Base-by-base conservation (phyloP, 257 asterid genomes). In the Fraxinus anomala region DNA sequence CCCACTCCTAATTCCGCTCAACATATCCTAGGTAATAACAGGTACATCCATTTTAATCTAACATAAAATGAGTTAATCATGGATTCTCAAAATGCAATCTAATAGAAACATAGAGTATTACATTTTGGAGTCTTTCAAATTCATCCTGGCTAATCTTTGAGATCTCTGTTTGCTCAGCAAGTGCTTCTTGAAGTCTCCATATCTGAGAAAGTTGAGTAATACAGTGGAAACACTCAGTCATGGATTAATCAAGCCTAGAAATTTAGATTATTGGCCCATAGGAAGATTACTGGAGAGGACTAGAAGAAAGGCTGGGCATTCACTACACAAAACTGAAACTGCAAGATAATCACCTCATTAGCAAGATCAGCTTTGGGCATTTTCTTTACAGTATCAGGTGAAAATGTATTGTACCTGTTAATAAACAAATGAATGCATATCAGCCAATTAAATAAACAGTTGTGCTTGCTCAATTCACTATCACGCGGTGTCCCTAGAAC, bases 281-380 rank as follows among this genome's bases (percentile, higher is more conserved):
- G 11, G 21, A n/a, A 12, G 72, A 47, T 33, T 63, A 51, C 23
- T 73, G 44, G 36, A 24, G 13, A 70, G 21, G 73, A 31, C 31
- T 9, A 47, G 2, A 1, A 37, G 44, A 39, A 23, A 42, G 73
- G 63, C 23, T 7, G 49, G 21, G 79, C 28, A 42, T 11, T 61
- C 28, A 72, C 34, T 21, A 30, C 16, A 1, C 36, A 51, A 61
- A 63, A 1, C 30, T 40, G 33, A 28, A 78, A 69, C 51, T 63
- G 61, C 34, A 33, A 72, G 70, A 75, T 39, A 28, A 72, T 85
- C 80, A 92, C 97, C 99, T 95, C 98, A 28, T 90, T 87, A 44
- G 92, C 93, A 56, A 95, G 96, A 82, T 93, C 92, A 39, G 90
- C 86, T 81, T 89, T 95, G 3, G 98, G 94, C 96, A 93, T 88